Evolutionary conservation across 73 alveolate species (phyloP), one percentile per base, ranked within the genome.

Genomic region (Blepharisma japonicum): DNA sequence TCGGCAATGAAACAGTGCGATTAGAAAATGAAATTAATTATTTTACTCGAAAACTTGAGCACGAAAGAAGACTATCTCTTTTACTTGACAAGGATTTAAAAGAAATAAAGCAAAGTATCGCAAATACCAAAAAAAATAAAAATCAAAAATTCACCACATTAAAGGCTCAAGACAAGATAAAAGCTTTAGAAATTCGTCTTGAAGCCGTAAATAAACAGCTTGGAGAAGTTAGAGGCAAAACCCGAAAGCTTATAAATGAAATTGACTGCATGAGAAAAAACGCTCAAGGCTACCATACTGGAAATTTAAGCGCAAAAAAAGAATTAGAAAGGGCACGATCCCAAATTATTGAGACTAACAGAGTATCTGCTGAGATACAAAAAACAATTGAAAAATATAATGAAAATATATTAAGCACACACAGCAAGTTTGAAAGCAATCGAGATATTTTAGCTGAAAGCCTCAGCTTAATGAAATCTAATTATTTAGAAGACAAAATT

Each of bases 31-130:
- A 61, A n/a, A 61, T 61, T 1, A 39, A 39, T 39, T 4, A 61
- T 25, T 61, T 61, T 39, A 61, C 74, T 14, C 74, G 74, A 20
- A 61, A 61, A 25, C 46, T 61, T 8, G 74, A 61, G 5, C 74
- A 61, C 11, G 74, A 61, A 5, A 0, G 74, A 61, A n/a, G 74
- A 61, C 47, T 39, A 18, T 61, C 74, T 20, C 14, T 61, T 39
- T 25, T 61, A 25, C 74, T 61, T 39, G 74, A 61, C 23, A 61
- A 61, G 5, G 74, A 61, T 2, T 14, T 61, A 2, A 39, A 61
- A 61, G 74, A 61, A 61, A n/a, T 20, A 25, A 61, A n/a, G 14
- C 49, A 11, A 61, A 32, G 3, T 32, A 32, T 32, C 42, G 42
- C 42, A 32, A 32, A 32, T 32, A 39, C 48, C 49, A 14, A 14